Evolutionary conservation across 2,329 filamentous ascomycete species (phyloP).

Genomic region (Colletotrichum sansevieriae): DNA sequence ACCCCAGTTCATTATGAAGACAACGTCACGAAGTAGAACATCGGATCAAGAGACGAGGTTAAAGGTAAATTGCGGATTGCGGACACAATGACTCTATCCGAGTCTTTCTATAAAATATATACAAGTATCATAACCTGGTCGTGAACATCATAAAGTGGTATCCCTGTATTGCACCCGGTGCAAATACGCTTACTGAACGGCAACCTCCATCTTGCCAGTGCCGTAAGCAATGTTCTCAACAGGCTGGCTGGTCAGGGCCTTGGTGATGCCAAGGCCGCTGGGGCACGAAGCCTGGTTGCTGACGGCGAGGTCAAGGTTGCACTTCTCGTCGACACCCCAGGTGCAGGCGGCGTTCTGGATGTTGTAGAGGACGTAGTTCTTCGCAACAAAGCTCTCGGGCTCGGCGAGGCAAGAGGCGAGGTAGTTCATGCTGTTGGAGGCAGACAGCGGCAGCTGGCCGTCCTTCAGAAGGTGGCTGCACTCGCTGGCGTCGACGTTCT

Average conservation of each 20-base stretch:
- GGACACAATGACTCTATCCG: conserved; percentile 1
- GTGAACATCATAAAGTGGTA: conserved; percentile 26
- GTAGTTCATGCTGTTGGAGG: conserved; percentile 70
- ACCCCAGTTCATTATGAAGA: too few relatives aligned
- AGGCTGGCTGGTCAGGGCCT: conserved; percentile 50
- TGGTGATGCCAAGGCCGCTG: conserved; percentile 55
- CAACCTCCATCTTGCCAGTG: conserved; percentile 54
- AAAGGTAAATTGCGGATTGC: not conserved
- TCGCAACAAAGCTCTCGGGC: conserved; percentile 62
- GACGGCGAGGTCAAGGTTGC: conserved; percentile 60
- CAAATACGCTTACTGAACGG: conserved; percentile 29
- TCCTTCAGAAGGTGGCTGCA: conserved; percentile 64
- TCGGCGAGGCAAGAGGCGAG: conserved; percentile 60
- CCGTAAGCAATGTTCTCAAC: conserved; percentile 67
- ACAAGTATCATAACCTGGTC: conserved; percentile 40
- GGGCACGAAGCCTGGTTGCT: conserved; percentile 67
- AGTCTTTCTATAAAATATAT: conserved; percentile 29
- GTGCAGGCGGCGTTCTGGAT: conserved; percentile 64
- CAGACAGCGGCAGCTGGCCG: conserved; percentile 66
- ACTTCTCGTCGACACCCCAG: conserved; percentile 64
- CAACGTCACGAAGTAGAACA: too few relatives aligned
- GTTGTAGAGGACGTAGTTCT: conserved; percentile 67
- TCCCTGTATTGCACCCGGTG: conserved; percentile 15
- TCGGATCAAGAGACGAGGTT: not conserved
- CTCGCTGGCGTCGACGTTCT: conserved; percentile 60